Conservation (phyloP, 108 stramenopile species). For the Asterionellopsis glacialis region DNA sequence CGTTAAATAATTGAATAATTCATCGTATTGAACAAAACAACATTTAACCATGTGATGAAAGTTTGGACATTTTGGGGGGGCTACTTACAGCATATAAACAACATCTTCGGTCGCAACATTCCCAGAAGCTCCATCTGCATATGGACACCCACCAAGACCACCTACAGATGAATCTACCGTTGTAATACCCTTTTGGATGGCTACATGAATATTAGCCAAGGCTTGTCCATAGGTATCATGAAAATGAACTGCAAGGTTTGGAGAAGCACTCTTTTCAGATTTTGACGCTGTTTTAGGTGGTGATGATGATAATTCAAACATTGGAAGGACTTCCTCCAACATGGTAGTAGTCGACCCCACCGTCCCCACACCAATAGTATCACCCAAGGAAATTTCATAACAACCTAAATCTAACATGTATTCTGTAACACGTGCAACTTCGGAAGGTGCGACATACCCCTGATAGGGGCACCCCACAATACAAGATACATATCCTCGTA, state of each 20-base stretch:
- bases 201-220: constrained; percentile 73
- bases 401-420: constrained; percentile 79
- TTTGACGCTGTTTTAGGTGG: background rate
- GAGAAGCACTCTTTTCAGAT: background rate
- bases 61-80: background rate
- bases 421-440: constrained; percentile 56
- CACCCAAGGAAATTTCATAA: constrained; percentile 81
- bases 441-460: constrained; percentile 49
- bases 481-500: constrained; percentile 87
- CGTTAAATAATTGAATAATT: too few relatives aligned
- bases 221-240: constrained; percentile 91
- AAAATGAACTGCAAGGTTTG: constrained; percentile 79
- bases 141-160: constrained; percentile 87
- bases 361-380: constrained; percentile 87
- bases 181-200: constrained; percentile 57
- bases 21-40: too few relatives aligned
- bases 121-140: constrained; percentile 83
- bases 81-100: constrained; percentile 80
- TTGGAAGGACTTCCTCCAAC: constrained; percentile 42
- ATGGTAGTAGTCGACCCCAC: constrained; percentile 37
- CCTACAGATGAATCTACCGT: constrained; percentile 81
- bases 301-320: background rate
- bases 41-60: too few relatives aligned
- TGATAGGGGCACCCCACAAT: constrained; percentile 88
- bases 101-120: constrained; percentile 94